Conservation (phyloP, 2,329 filamentous ascomycete genomes). For the Cytospora paraplurivora region DNA sequence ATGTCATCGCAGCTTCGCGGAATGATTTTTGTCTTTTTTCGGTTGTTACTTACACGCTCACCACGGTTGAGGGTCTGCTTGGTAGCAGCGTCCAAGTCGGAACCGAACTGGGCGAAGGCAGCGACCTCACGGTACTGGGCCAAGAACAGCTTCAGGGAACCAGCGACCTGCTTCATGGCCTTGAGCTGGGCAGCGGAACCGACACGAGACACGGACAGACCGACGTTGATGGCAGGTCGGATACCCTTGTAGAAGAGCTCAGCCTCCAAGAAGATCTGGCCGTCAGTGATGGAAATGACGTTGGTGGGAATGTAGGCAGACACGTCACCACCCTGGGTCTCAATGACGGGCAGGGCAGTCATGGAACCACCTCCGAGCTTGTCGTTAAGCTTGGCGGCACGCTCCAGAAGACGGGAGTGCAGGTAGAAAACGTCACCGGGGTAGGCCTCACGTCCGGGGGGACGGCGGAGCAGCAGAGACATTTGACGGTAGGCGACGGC, state of each 20-base stretch:
- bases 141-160: slow-evolving; percentile 99
- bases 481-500: slow-evolving; percentile 98
- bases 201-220: slow-evolving; percentile 99
- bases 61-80: slow-evolving; percentile 98
- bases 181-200: slow-evolving; percentile 99
- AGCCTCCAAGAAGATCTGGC: slow-evolving; percentile 99
- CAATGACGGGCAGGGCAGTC: slow-evolving; percentile 96
- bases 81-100: slow-evolving; percentile 96
- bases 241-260: slow-evolving; percentile 99
- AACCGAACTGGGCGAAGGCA: slow-evolving; percentile 99
- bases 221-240: slow-evolving; percentile 99
- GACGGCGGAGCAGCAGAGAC: slow-evolving; percentile 96
- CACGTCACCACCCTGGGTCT: slow-evolving; percentile 99
- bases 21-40: background rate
- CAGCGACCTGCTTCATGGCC: slow-evolving; percentile 99
- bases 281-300: slow-evolving; percentile 99
- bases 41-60: slow-evolving; percentile 75
- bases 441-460: slow-evolving; percentile 98
- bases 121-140: slow-evolving; percentile 99
- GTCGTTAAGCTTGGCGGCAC: slow-evolving; percentile 98
- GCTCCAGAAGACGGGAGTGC: slow-evolving; percentile 98
- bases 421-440: slow-evolving; percentile 99
- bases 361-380: slow-evolving; percentile 94
- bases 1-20: slow-evolving; percentile 28
- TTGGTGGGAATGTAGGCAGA: slow-evolving; percentile 99